phyloP scores from a whole-genome alignment of 2,329 filamentous ascomycete species.

The Zymoseptoria ardabiliae region DNA sequence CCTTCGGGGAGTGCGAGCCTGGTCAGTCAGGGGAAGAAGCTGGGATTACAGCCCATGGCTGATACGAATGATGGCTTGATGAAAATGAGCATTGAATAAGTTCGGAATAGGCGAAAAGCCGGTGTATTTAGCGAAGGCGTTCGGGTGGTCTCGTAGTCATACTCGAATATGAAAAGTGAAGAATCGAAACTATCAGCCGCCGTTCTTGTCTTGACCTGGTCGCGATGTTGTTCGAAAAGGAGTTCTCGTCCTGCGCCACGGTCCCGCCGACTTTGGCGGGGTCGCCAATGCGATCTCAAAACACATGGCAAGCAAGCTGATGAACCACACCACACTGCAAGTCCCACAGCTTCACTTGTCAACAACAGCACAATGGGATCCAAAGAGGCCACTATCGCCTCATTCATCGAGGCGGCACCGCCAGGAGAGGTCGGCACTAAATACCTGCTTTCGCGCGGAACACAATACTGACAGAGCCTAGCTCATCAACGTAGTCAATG shows the following conservation, averaged over 20 bases:
- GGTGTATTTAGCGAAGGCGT: constrained; percentile 10
- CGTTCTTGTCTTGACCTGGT: neutral
- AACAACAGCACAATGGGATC: constrained; percentile 20
- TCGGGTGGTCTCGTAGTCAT: neutral
- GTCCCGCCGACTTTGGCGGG: neutral
- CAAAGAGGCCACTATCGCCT: constrained; percentile 43
- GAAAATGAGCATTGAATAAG: constrained; percentile 91
- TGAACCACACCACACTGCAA: neutral
- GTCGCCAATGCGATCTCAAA: neutral
- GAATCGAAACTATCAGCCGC: neutral
- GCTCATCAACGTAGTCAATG: constrained; percentile 82
- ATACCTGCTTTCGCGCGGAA: neutral
- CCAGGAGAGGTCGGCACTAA: constrained; percentile 75
- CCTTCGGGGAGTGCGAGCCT: constrained; percentile 7
- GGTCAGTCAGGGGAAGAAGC: constrained; percentile 42
- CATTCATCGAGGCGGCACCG: constrained; percentile 88
- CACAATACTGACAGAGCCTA: constrained; percentile 34
- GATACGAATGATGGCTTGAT: constrained; percentile 94
- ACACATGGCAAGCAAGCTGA: neutral
- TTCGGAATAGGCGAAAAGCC: neutral
- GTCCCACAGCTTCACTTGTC: neutral
- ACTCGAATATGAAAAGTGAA: neutral
- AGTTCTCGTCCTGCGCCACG: neutral
- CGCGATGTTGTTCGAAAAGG: neutral
- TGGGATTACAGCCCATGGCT: constrained; percentile 86